Evolutionary conservation across 768 basidiomycete genomes (phyloP).

Genomic region (Amanita polypyramis): DNA sequence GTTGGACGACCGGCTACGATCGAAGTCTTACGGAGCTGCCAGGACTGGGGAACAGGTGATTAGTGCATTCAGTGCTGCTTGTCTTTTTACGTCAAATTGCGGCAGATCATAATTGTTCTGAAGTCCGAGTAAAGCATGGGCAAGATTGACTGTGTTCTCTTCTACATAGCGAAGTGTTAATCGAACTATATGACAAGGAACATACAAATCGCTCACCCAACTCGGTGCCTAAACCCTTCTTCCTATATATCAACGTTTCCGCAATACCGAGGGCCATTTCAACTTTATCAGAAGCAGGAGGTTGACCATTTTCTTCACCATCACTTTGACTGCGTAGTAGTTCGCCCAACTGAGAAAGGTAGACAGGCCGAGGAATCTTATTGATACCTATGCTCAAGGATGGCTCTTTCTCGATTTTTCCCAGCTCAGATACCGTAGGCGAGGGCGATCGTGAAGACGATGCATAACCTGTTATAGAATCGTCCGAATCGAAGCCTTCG

Average conservation of each 20-base stretch:
- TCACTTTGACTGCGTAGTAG: conserved; percentile 52
- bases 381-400: conserved; percentile 60
- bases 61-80: conserved; percentile 69
- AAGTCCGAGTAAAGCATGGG: conserved; percentile 59
- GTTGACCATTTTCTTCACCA: conserved; percentile 38
- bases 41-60: conserved; percentile 70
- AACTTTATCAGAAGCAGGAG: conserved; percentile 61
- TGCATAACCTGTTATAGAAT: conserved; percentile 75
- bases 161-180: conserved; percentile 31
- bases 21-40: conserved; percentile 69
- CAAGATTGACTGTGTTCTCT: conserved; percentile 83
- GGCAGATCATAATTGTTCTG: conserved; percentile 82
- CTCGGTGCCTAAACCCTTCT: conserved; percentile 78
- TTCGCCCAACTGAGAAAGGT: conserved; percentile 74
- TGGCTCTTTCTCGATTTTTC: conserved; percentile 80
- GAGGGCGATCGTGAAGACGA: conserved; percentile 62
- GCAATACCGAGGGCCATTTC: conserved; percentile 76
- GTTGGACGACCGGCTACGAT: neutral
- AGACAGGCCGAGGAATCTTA: conserved; percentile 77
- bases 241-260: conserved; percentile 77
- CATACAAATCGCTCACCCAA: conserved; percentile 47
- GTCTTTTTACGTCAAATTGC: conserved; percentile 65
- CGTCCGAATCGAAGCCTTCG: conserved; percentile 63
- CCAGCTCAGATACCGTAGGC: conserved; percentile 73
- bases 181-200: neutral